Evolutionary conservation across 139 green algal genomes (phyloP).

Genomic region (Nannochloris sp.): DNA sequence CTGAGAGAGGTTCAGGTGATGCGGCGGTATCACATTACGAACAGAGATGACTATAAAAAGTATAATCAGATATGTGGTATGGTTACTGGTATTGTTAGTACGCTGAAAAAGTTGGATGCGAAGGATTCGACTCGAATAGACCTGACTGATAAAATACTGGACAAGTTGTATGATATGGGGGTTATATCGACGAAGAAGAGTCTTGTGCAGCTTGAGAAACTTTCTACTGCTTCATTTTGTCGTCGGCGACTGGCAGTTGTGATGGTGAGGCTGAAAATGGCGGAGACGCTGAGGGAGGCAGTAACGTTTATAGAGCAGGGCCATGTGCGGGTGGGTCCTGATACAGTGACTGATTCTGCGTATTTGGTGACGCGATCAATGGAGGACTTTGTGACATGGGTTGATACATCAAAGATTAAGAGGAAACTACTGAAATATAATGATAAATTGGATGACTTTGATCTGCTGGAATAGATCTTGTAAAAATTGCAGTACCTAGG

Average conservation of each 20-base stretch:
- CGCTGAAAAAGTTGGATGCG: slow-evolving; percentile 66
- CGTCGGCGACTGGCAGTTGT: slow-evolving; percentile 83
- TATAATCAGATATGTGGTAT: slow-evolving; percentile 85
- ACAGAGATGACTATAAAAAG: slow-evolving; percentile 97
- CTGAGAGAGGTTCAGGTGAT: slow-evolving; percentile 89
- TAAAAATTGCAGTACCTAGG: background rate
- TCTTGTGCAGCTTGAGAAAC: slow-evolving; percentile 83
- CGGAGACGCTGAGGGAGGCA: slow-evolving; percentile 83
- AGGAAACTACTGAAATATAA: slow-evolving; percentile 94
- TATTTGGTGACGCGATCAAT: slow-evolving; percentile 82
- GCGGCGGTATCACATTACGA: slow-evolving; percentile 90
- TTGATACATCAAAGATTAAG: slow-evolving; percentile 92
- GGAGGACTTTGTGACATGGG: slow-evolving; percentile 98
- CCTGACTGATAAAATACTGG: slow-evolving; percentile 87
- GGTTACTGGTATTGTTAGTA: slow-evolving; percentile 37
- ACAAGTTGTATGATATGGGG: slow-evolving; percentile 97
- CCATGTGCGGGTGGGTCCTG: slow-evolving; percentile 89
- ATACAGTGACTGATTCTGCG: slow-evolving; percentile 84
- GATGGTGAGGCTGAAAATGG: slow-evolving; percentile 90
- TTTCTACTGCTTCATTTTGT: slow-evolving; percentile 86
- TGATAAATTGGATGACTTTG: slow-evolving; percentile 92
- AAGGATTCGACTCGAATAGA: slow-evolving; percentile 77
- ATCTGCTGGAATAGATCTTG: slow-evolving; percentile 40
- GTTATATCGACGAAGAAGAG: slow-evolving; percentile 87
- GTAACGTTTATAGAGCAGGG: slow-evolving; percentile 93